Evolutionary conservation across 768 basidiomycete species (phyloP), one percentile per base, ranked within the genome.

Genomic region (Pisolithus tinctorius): DNA sequence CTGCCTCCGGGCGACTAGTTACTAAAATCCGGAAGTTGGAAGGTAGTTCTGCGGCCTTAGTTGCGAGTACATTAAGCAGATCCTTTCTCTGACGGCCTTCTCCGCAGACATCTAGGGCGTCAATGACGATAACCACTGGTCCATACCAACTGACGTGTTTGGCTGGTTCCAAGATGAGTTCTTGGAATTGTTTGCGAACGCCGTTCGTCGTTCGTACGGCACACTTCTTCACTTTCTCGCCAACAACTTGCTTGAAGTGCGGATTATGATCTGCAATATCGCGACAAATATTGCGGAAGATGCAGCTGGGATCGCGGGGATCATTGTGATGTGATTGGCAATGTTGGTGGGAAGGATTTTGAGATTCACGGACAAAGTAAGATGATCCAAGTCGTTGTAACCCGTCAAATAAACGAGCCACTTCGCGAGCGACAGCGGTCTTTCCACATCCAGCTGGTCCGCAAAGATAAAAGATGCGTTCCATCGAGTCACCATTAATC

Each of bases 111-210:
- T 70, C 65, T n/a, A 71, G 55, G 9, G 59, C 70, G 40, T 74
- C 71, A 16, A 73, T 61, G 17, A 73, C 59, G 6, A 72, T 49
- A 10, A 72, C 39, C 2, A 72, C 43, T 13, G 71, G 70, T 0
- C 67, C 67, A 11, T 63, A 48, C 6, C 59, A 48, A 26, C 59
- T 55, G 5, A 69, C 47, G 8, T 55, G 29, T 17, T 48, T 44
- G 39, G 57, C 55, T 5, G 71, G 66, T 4, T 50, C 51, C 6
- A 70, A 34, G 45, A 70, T 61, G 20, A 71, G 55, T 17, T 58
- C 49, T 38, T 56, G 48, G 14, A 71, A 56, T 47, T 71, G 69
- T 30, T 54, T 59, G n/a, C 47, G 53, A 27, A 53, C 47, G 16
- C 59, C 49, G 2, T 38, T 45, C 6, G 56, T 60, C 10, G 41